Conservation (phyloP, 345 rosid genomes). For the Aegle marmelos region DNA sequence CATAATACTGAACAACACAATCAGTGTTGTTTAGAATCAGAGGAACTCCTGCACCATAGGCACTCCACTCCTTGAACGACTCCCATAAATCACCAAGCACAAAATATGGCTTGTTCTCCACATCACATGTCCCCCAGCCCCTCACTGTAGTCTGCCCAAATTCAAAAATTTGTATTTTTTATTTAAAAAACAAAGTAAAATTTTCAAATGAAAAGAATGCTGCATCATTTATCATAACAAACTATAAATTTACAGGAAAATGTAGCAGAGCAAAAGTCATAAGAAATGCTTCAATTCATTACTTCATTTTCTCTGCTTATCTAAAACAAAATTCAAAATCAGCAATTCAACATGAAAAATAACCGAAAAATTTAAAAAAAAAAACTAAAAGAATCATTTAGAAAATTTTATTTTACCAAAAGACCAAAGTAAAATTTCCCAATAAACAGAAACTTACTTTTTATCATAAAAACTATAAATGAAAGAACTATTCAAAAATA, state of each 20-base stretch:
- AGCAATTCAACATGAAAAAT: background rate
- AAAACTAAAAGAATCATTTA: background rate
- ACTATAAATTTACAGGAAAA: background rate
- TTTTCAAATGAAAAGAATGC: background rate
- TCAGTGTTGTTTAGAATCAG: slow-evolving; percentile 48
- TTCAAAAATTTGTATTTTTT: background rate
- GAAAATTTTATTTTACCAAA: background rate
- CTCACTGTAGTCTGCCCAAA: slow-evolving; percentile 38
- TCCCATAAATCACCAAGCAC: slow-evolving; percentile 80
- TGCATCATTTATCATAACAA: background rate
- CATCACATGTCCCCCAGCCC: slow-evolving; percentile 34
- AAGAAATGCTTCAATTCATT: background rate
- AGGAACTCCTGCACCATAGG: slow-evolving; percentile 79
- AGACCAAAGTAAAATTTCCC: background rate
- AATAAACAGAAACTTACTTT: background rate
- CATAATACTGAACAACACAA: slow-evolving; percentile 69
- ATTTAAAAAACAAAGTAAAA: background rate
- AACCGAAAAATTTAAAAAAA: background rate
- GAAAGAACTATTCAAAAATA: background rate
- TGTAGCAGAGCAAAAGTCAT: background rate
- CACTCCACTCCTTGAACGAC: slow-evolving; percentile 78
- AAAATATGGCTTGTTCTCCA: slow-evolving; percentile 43
- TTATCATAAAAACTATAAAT: background rate
- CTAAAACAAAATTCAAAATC: background rate
- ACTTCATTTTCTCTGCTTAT: background rate